Base-by-base conservation (phyloP, 345 rosid species). In the Brassica carinata region DNA sequence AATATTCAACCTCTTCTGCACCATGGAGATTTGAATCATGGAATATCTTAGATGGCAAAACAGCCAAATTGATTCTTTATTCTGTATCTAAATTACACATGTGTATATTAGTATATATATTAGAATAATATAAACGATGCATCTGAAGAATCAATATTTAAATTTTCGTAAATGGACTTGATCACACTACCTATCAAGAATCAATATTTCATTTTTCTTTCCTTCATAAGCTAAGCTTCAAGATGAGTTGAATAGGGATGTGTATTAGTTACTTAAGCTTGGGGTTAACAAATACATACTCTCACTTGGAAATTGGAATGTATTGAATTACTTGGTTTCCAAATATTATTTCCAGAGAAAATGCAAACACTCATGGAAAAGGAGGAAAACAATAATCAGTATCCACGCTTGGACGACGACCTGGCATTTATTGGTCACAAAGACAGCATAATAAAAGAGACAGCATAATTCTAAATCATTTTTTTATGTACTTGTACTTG, bases 1-100 rank as follows among this genome's bases (percentile, higher is more conserved):
- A 79, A 51, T 26, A 34, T 69, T 43, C 79, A 69, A 80, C 75
- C 10, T 74, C 71, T 34, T 69, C 9, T 74, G 71, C 79, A 80
- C 79, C 27, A 63, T 7, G 58, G 29, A 73, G 59, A 68, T 74
- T 69, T 69, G 36, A 48, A 10, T 34, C 7, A 69, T 1, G 30
- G 57, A 51, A 51, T 51, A 29, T 79, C 13, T 73, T 61, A 23
- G 70, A 74, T 67, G 70, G 23, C 31, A 30, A 65, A 65, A 13
- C 57, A 19, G 59, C 76, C 8, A 5, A 73, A 26, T 38, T 62
- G 57, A 36, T 59, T 72, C 29, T 57, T 57, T 5, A 63, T 38
- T 53, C 8, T 30, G 53, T 59, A 14, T 58, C 17, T 31, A 11
- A 38, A 72, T 38, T 4, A 69, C 38, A 14, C 5, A 13, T 45